phyloP scores from a whole-genome alignment of 257 asterid species.

The Gentiana straminea region DNA sequence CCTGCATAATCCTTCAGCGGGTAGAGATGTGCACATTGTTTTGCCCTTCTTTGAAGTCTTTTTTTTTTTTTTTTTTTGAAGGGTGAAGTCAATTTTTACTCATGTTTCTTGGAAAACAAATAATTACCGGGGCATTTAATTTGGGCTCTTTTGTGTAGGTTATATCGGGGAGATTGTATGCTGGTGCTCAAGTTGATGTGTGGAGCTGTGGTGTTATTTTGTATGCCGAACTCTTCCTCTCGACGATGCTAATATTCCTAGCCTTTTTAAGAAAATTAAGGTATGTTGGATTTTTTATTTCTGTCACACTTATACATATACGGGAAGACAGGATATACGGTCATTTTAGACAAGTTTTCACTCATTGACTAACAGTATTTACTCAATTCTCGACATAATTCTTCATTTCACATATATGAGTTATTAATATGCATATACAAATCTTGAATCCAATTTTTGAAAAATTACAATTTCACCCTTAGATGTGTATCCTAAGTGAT shows the following conservation, averaged over 20 bases:
- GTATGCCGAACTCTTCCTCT: conserved; percentile 96
- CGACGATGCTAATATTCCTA: conserved; percentile 89
- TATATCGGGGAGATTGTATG: conserved; percentile 81
- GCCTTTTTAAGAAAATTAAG: conserved; percentile 83
- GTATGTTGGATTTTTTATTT: conserved; percentile 19
- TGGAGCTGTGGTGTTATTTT: conserved; percentile 99
- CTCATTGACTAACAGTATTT: too few species aligned
- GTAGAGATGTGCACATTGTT: conserved; percentile 18
- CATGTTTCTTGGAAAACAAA: conserved; percentile 34
- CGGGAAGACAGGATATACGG: too few species aligned
- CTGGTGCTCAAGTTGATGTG: conserved; percentile 92
- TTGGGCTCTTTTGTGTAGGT: conserved; percentile 34
- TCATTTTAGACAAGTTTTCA: too few species aligned
- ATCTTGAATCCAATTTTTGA: too few species aligned
- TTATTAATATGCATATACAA: too few species aligned
- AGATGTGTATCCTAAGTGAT: too few species aligned
- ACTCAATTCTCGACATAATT: too few species aligned
- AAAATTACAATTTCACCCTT: too few species aligned
- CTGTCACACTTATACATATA: neutral
- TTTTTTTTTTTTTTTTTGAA: too few species aligned
- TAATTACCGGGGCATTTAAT: conserved; percentile 55
- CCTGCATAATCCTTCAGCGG: conserved; percentile 84
- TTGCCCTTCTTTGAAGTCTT: too few species aligned
- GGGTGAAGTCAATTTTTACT: too few species aligned
- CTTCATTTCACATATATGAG: too few species aligned